Base-by-base conservation (phyloP, 805 yeast genomes). In the Hanseniaspora meyeri region DNA sequence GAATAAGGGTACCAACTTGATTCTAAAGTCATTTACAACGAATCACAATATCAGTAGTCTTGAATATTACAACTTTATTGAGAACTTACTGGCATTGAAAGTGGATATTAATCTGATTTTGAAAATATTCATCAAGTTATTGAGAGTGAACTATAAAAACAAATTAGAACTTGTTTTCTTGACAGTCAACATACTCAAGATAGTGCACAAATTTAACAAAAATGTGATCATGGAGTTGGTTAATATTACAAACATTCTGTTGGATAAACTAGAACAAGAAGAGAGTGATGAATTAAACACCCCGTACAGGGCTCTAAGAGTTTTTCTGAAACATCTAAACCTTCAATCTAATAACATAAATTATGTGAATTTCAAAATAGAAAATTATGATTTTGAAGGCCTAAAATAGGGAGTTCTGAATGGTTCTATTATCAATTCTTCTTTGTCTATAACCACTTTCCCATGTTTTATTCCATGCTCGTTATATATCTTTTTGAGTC, bases 351-450 rank as follows among this genome's bases (percentile, higher is more conserved):
- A 42, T 14, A 42, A 42, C 17, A 7, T 24, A n/a, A 42, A 42
- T 12, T 42, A 24, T 42, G n/a, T 42, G 4, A 42, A 42, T 14
- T 42, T 42, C 11, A 20, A 42, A 42, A 11, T 42, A 9, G 31
- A 42, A 14, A 16, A 42, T 27, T 42, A 42, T 24, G 45, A 42
- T 27, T 42, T 42, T 42, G 45, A 20, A 42, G 45, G 31, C 16
- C 29, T 38, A 14, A 53, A 46, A n/a, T 53, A 53, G 10, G 57
- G 57, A 12, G 48, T 29, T 16, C 27, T 46, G 42, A 53, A 53
- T 11, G 57, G 57, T 32, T 53, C 57, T 2, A 53, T 20, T 3
- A 53, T 12, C 24, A 53, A 9, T 11, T 45, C 51, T n/a, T 53
- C 29, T 8, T 16, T 3, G 6, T 42, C 43, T 9, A 53, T 6